A percentile compares a stretch with the other conserved stretches of the same genome.
Conservation (phyloP, 169 alveolate genomes). For the Cryptosporidium meleagridis region DNA sequence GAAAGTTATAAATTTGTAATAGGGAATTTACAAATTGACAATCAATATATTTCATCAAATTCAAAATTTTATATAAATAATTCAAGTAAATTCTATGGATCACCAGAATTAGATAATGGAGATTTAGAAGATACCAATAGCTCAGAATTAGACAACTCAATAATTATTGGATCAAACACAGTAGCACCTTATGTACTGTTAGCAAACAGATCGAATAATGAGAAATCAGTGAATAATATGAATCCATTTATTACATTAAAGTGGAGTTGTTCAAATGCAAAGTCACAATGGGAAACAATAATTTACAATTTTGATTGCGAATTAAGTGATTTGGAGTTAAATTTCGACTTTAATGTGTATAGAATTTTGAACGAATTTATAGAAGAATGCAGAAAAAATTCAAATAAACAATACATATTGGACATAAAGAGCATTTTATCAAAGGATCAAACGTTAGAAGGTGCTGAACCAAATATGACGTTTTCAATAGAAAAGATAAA, state of each 20-base stretch:
- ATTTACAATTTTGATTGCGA: constrained; percentile 55
- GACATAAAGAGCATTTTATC: constrained; percentile 24
- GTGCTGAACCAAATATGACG: constrained; percentile 21
- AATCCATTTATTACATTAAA: constrained; percentile 13
- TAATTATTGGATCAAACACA: background rate
- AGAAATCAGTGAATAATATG: background rate
- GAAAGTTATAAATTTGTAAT: constrained; percentile 38
- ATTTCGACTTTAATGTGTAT: constrained; percentile 70
- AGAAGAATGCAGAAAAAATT: constrained; percentile 29
- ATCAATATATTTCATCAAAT: constrained; percentile 43
- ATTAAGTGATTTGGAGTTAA: constrained; percentile 50
- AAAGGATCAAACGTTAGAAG: background rate
- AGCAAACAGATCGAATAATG: constrained; percentile 12
- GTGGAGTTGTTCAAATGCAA: constrained; percentile 64
- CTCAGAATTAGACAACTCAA: background rate
- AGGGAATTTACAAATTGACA: constrained; percentile 53
- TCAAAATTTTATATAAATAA: constrained; percentile 42
- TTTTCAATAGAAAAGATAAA: constrained; percentile 63
- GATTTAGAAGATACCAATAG: background rate
- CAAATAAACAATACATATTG: constrained; percentile 4
- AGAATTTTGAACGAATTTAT: constrained; percentile 40
- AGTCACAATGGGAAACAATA: constrained; percentile 71
- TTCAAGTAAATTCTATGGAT: constrained; percentile 28
- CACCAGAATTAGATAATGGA: background rate
- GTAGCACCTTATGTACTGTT: constrained; percentile 55